phyloP scores from a whole-genome alignment of 768 basidiomycete species.

The Myochromella boudieri region DNA sequence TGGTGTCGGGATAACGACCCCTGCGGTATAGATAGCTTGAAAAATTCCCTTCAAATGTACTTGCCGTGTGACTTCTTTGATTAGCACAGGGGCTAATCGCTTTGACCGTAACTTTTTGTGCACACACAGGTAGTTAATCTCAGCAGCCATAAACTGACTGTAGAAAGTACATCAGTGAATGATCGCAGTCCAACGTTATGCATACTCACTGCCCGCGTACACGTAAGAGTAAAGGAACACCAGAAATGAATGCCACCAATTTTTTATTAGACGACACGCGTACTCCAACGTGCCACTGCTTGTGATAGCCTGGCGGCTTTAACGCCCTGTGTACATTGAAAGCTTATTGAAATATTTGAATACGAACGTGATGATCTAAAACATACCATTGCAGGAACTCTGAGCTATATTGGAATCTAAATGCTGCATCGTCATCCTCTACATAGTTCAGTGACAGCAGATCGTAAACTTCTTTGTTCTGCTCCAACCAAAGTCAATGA shows the following conservation, averaged over 20 bases:
- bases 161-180: not conserved
- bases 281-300: slow-evolving; percentile 96
- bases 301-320: slow-evolving; percentile 88
- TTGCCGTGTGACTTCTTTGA: slow-evolving; percentile 95
- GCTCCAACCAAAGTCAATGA: slow-evolving; percentile 2
- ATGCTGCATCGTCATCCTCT: slow-evolving; percentile 94
- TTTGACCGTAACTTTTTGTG: slow-evolving; percentile 98
- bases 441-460: slow-evolving; percentile 93
- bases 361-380: slow-evolving; percentile 10
- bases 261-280: slow-evolving; percentile 89
- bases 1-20: slow-evolving; percentile 91
- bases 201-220: slow-evolving; percentile 75
- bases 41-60: slow-evolving; percentile 88
- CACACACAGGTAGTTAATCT: slow-evolving; percentile 97
- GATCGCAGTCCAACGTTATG: not conserved
- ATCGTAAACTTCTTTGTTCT: slow-evolving; percentile 92
- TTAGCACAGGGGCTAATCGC: slow-evolving; percentile 91
- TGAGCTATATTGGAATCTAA: slow-evolving; percentile 93
- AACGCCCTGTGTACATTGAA: slow-evolving; percentile 66
- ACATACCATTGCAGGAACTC: slow-evolving; percentile 89
- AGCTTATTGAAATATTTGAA: not conserved
- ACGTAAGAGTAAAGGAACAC: slow-evolving; percentile 83
- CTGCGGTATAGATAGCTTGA: slow-evolving; percentile 97
- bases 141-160: slow-evolving; percentile 61
- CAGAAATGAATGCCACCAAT: slow-evolving; percentile 95